A percentile compares a stretch with the other conserved stretches of the same genome.
Evolutionary conservation across 306 rosid genomes (phyloP).

Genomic region (Cucumis cinereus): DNA sequence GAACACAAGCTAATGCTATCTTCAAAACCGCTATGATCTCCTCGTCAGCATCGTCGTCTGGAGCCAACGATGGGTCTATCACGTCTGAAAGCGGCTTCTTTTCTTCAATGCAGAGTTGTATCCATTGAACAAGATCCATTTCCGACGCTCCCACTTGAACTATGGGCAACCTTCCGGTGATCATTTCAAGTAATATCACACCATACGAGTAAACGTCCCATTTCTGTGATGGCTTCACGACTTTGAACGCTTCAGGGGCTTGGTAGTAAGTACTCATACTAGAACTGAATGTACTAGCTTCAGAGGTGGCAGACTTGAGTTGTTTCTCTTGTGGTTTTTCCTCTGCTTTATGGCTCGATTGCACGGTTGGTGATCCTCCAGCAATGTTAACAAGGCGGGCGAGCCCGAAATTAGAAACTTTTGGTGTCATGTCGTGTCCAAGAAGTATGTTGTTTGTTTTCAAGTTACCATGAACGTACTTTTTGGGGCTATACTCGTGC

Average conservation of each 20-base stretch:
- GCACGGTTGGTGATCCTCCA: slow-evolving; percentile 70
- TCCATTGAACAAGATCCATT: slow-evolving; percentile 92
- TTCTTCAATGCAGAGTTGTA: slow-evolving; percentile 85
- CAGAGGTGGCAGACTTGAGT: slow-evolving; percentile 41
- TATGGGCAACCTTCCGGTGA: slow-evolving; percentile 68
- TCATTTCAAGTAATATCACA: slow-evolving; percentile 76
- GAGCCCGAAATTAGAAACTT: slow-evolving; percentile 81
- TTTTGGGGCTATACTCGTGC: slow-evolving; percentile 91
- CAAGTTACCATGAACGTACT: slow-evolving; percentile 88
- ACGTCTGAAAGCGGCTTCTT: slow-evolving; percentile 82
- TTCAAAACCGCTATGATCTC: slow-evolving; percentile 73
- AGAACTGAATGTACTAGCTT: slow-evolving; percentile 21
- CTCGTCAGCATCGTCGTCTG: slow-evolving; percentile 64
- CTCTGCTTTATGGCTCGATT: slow-evolving; percentile 50
- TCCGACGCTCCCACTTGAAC: slow-evolving; percentile 64
- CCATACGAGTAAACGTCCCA: slow-evolving; percentile 95
- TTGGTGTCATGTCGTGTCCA: slow-evolving; percentile 70
- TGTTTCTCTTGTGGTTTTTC: slow-evolving; percentile 50
- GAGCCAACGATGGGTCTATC: slow-evolving; percentile 55
- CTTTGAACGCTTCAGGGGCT: slow-evolving; percentile 83
- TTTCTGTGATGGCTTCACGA: slow-evolving; percentile 94
- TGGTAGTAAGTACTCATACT: slow-evolving; percentile 47
- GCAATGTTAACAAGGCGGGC: slow-evolving; percentile 94
- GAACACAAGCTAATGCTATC: slow-evolving; percentile 88
- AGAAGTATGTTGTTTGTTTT: slow-evolving; percentile 77